These are phyloP conservation scores for Candida ortonii DNA, from an alignment of 805 yeast genomes.

Conservation along the genomic window DNA sequence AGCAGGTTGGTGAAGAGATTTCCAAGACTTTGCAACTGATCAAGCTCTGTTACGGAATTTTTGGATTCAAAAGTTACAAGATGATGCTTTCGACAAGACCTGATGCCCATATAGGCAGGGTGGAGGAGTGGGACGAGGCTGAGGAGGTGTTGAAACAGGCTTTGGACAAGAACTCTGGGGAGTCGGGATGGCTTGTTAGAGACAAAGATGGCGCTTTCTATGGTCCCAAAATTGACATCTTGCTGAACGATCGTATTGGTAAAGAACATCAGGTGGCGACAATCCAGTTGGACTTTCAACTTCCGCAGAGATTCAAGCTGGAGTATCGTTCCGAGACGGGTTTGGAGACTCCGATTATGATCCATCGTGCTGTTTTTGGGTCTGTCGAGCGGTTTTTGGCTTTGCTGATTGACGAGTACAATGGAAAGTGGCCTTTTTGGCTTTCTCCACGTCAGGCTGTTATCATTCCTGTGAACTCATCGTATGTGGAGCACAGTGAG, in stretches of 20 bases:
- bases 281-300: conserved; percentile 89
- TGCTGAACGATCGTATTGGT: conserved; percentile 73
- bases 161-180: conserved; percentile 48
- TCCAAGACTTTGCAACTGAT: conserved; percentile 67
- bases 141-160: conserved; percentile 64
- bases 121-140: conserved; percentile 79
- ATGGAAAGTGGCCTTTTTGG: conserved; percentile 98
- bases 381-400: conserved; percentile 93
- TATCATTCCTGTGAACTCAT: conserved; percentile 72
- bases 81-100: conserved; percentile 86
- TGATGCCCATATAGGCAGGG: conserved; percentile 71
- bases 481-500: conserved; percentile 56
- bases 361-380: conserved; percentile 94
- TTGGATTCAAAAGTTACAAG: conserved; percentile 58
- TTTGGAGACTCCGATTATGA: conserved; percentile 78
- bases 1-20: conserved; percentile 76
- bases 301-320: conserved; percentile 80
- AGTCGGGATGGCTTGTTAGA: conserved; percentile 60
- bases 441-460: conserved; percentile 87
- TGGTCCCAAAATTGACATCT: conserved; percentile 93
- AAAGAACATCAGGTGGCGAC: conserved; percentile 94
- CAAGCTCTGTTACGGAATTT: conserved; percentile 67
- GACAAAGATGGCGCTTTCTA: conserved; percentile 97
- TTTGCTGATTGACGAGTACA: conserved; percentile 80
- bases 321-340: conserved; percentile 58